A percentile compares a stretch with the other conserved stretches of the same genome.
Conservation (phyloP, 1,284 basidiomycete species). For the Hymenochaete sp. region DNA sequence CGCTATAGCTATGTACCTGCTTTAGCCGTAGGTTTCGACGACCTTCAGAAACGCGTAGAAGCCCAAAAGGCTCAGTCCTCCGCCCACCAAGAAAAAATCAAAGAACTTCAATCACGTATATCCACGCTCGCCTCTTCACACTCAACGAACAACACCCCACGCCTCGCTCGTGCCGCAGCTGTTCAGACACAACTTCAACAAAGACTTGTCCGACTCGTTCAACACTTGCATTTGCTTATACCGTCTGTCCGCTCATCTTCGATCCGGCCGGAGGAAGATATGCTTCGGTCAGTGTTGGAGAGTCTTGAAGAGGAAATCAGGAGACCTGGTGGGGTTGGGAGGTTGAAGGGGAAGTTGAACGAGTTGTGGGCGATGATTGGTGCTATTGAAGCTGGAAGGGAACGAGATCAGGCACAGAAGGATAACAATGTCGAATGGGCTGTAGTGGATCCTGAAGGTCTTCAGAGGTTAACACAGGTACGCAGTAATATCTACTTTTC, state of each 20-base stretch:
- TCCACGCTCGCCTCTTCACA: slow-evolving; percentile 58
- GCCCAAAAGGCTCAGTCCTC: slow-evolving; percentile 66
- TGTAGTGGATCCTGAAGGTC: slow-evolving; percentile 76
- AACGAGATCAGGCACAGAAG: slow-evolving; percentile 38
- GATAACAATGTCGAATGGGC: slow-evolving; percentile 58
- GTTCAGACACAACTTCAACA: slow-evolving; percentile 69
- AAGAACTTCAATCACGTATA: slow-evolving; percentile 63
- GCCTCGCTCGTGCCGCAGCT: slow-evolving; percentile 56
- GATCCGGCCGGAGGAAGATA: slow-evolving; percentile 77
- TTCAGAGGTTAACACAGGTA: slow-evolving; percentile 71
- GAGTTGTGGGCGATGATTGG: slow-evolving; percentile 84
- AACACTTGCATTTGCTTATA: slow-evolving; percentile 73
- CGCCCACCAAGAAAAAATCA: slow-evolving; percentile 64
- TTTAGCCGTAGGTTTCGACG: slow-evolving; percentile 74
- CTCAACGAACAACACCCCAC: slow-evolving; percentile 59
- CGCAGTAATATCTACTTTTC: slow-evolving; percentile 17
- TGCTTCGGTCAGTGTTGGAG: slow-evolving; percentile 59
- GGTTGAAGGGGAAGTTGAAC: slow-evolving; percentile 67
- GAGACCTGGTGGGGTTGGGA: slow-evolving; percentile 44
- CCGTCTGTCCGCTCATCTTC: slow-evolving; percentile 70
- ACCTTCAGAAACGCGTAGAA: slow-evolving; percentile 73
- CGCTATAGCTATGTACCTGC: slow-evolving; percentile 68
- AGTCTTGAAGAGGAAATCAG: slow-evolving; percentile 69
- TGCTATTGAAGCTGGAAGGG: slow-evolving; percentile 58
- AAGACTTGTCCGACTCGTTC: slow-evolving; percentile 63